Percentiles rank a stretch among this genome's conserved stretches.
These are phyloP conservation scores for Leishmania braziliensis DNA, from an alignment of 208 protist genomes.

Conservation along the genomic window DNA sequence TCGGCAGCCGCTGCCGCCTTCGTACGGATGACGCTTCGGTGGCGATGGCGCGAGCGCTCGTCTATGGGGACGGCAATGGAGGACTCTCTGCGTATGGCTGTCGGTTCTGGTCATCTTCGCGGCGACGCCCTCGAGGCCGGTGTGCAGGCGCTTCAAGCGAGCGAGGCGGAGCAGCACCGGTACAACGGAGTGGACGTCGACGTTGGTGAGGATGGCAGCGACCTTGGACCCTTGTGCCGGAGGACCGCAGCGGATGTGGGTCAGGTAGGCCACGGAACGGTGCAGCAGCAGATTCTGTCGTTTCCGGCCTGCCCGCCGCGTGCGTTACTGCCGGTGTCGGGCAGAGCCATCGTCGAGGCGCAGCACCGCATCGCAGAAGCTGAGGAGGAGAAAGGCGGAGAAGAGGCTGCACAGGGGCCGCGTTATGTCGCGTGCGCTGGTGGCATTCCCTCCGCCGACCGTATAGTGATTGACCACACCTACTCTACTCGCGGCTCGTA, in stretches of 20 bases:
- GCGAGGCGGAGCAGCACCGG: constrained; percentile 19
- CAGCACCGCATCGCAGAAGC: constrained; percentile 33
- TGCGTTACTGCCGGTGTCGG: constrained; percentile 62
- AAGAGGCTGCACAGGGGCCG: neutral
- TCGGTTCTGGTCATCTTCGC: constrained; percentile 41
- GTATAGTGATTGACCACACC: constrained; percentile 51
- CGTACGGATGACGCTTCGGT: constrained; percentile 19
- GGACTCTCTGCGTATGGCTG: constrained; percentile 32
- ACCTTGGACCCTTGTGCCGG: neutral
- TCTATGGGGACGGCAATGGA: constrained; percentile 44
- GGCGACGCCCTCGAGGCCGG: constrained; percentile 54
- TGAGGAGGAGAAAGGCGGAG: neutral
- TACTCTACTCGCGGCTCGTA: constrained; percentile 50
- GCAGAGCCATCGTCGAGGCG: constrained; percentile 38
- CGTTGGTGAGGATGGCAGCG: neutral
- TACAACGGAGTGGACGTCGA: constrained; percentile 18
- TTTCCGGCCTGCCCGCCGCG: constrained; percentile 35
- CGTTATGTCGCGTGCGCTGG: constrained; percentile 27
- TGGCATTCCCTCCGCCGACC: constrained; percentile 36
- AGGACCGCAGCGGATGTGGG: neutral
- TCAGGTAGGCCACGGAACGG: neutral
- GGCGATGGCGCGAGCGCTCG: constrained; percentile 23
- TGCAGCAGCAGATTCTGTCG: neutral
- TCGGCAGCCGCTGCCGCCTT: constrained; percentile 1
- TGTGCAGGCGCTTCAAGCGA: constrained; percentile 39